These are phyloP conservation scores for Ceratocystis colombiana DNA, from an alignment of 2,329 filamentous ascomycete genomes.

Conservation along the genomic window DNA sequence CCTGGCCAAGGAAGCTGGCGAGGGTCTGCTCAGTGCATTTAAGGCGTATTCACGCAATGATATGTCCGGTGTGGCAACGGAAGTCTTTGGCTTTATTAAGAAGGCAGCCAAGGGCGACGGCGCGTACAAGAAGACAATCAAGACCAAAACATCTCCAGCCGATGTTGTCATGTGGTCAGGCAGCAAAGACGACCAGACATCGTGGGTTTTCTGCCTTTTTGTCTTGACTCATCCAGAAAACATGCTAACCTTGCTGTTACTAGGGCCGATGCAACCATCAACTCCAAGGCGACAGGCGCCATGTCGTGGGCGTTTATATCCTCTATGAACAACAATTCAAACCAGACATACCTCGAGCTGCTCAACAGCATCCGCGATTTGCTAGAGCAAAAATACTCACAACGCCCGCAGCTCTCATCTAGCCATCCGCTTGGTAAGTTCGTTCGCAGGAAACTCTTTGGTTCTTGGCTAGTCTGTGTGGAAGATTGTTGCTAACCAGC, in stretches of 20 bases:
- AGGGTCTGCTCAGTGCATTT: constrained; percentile 61
- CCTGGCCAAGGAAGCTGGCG: constrained; percentile 66
- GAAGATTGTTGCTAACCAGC: background rate
- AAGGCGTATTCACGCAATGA: constrained; percentile 75
- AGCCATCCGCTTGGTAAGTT: constrained; percentile 84
- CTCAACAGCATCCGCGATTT: constrained; percentile 93
- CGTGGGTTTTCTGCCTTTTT: constrained; percentile 37
- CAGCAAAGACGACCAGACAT: constrained; percentile 91
- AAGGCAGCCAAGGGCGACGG: constrained; percentile 52
- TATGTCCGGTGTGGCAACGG: constrained; percentile 66
- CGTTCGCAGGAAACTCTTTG: constrained; percentile 28
- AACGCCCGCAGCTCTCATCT: constrained; percentile 93
- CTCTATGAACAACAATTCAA: constrained; percentile 80
- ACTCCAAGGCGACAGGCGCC: constrained; percentile 81
- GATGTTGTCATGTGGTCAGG: constrained; percentile 98
- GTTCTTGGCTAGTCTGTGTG: background rate
- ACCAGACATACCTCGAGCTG: constrained; percentile 92
- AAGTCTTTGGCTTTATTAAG: constrained; percentile 78
- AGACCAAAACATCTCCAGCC: constrained; percentile 85
- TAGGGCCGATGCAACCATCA: constrained; percentile 83
- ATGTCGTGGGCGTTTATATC: constrained; percentile 98
- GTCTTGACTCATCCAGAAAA: background rate
- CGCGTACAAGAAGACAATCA: constrained; percentile 67
- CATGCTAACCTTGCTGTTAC: constrained; percentile 18
- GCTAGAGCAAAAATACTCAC: constrained; percentile 72